A percentile compares a stretch with the other conserved stretches of the same genome.
These are phyloP conservation scores for Phytophthora parvispora DNA, from an alignment of 352 stramenopile genomes.

Conservation along the genomic window DNA sequence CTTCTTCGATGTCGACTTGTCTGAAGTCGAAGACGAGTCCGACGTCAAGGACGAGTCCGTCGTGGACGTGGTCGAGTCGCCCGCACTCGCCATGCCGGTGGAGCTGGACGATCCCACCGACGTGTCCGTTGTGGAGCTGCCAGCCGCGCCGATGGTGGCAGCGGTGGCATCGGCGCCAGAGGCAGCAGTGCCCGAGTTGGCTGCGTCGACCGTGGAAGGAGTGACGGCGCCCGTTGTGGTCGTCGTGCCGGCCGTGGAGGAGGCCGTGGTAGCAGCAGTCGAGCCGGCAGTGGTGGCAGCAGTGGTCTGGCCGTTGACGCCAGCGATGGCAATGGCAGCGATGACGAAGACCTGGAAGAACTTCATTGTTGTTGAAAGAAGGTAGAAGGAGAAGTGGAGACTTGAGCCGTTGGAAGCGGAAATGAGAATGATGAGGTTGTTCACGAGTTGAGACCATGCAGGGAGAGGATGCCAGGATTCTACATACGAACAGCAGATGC, in stretches of 20 bases:
- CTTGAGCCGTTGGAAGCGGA: slow-evolving; percentile 25
- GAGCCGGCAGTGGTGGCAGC: slow-evolving; percentile 2
- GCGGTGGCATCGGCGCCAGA: slow-evolving; percentile 4
- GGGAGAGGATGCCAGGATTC: slow-evolving; percentile 20
- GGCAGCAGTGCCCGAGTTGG: neutral
- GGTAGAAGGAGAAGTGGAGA: neutral
- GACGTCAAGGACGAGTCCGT: slow-evolving; percentile 11
- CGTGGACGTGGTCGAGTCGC: slow-evolving; percentile 10
- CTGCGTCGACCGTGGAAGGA: slow-evolving; percentile 4
- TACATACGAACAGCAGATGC: slow-evolving; percentile 12
- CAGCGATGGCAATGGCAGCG: slow-evolving; percentile 32
- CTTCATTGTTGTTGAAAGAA: slow-evolving; percentile 24
- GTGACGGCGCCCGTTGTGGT: slow-evolving; percentile 5
- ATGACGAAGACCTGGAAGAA: slow-evolving; percentile 39
- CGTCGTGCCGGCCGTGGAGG: neutral
- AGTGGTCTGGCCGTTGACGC: slow-evolving; percentile 24
- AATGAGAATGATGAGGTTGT: slow-evolving; percentile 13
- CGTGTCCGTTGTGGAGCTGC: slow-evolving; percentile 4
- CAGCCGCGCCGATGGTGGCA: neutral
- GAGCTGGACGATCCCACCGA: slow-evolving; percentile 15
- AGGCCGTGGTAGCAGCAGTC: neutral
- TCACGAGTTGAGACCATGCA: neutral
- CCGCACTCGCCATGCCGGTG: neutral
- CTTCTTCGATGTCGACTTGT: neutral
- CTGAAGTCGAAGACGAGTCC: slow-evolving; percentile 16